phyloP scores from a whole-genome alignment of 2,329 filamentous ascomycete genomes.

The Fusarium acutatum region DNA sequence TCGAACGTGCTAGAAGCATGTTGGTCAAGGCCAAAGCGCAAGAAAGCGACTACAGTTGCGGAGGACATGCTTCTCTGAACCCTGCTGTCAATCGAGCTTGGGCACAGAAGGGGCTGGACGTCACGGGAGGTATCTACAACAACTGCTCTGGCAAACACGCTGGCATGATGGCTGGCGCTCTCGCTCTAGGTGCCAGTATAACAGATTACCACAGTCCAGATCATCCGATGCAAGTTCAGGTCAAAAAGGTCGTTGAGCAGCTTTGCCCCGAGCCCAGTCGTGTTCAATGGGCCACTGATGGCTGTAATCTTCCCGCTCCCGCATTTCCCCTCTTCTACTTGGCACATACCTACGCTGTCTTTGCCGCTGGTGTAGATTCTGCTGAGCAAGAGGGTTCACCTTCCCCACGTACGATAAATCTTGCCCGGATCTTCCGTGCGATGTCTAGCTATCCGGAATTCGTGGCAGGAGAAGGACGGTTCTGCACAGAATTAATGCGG shows the following conservation, averaged over 20 bases:
- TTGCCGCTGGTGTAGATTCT: neutral
- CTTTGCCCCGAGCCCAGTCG: neutral
- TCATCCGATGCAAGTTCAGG: neutral
- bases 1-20: neutral
- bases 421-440: neutral
- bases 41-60: neutral
- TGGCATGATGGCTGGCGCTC: neutral
- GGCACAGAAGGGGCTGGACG: neutral
- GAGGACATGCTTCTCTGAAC: neutral
- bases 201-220: neutral
- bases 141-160: neutral
- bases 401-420: neutral
- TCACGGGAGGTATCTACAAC: fast-evolving
- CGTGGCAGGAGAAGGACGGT: neutral
- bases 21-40: neutral
- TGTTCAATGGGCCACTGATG: neutral
- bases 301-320: neutral
- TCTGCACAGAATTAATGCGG: neutral
- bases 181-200: neutral
- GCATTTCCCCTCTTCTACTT: neutral
- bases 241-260: neutral
- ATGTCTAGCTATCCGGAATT: neutral
- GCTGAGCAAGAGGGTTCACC: neutral
- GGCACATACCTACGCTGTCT: neutral
- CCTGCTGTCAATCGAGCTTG: neutral